These are phyloP conservation scores for Eucommia ulmoides DNA, from an alignment of 257 asterid species.

Conservation along the genomic window DNA sequence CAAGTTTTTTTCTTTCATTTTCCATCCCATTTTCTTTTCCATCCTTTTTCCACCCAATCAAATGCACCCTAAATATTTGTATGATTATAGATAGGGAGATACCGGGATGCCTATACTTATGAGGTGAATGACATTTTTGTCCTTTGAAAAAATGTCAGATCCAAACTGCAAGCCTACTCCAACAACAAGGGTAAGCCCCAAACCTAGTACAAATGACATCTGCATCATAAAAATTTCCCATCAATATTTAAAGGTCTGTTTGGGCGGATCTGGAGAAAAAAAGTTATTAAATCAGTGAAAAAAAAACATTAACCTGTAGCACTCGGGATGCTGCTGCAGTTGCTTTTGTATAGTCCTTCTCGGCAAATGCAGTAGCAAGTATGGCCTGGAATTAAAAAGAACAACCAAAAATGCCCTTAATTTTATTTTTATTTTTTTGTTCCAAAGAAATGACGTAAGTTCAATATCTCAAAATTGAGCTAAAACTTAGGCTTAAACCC, in stretches of 20 bases:
- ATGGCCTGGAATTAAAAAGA: conserved; percentile 44
- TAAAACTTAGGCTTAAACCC: no score
- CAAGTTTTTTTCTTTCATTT: no score
- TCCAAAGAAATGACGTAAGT: no score
- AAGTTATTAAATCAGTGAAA: no score
- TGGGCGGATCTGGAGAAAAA: no score
- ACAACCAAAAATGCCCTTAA: no score
- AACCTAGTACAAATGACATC: conserved; percentile 89
- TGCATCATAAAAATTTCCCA: conserved; percentile 9
- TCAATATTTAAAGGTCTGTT: no score
- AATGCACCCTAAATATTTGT: no score
- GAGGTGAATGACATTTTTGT: conserved; percentile 34
- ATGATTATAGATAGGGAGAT: conserved; percentile 2
- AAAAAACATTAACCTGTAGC: conserved; percentile 61
- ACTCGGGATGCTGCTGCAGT: conserved; percentile 48
- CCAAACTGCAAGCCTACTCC: conserved; percentile 55
- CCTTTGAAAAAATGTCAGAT: conserved; percentile 51
- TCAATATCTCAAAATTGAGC: no score
- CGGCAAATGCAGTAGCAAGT: conserved; percentile 94
- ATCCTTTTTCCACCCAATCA: no score
- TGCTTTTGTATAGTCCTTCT: conserved; percentile 54
- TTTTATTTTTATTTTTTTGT: no score
- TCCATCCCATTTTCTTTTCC: no score
- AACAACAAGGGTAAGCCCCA: conserved; percentile 40
- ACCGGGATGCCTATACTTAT: conserved; percentile 67